Evolutionary conservation across 176 grass and related monocot species (phyloP), one percentile per base, ranked within the genome.

Genomic region (Eleusine coracana): DNA sequence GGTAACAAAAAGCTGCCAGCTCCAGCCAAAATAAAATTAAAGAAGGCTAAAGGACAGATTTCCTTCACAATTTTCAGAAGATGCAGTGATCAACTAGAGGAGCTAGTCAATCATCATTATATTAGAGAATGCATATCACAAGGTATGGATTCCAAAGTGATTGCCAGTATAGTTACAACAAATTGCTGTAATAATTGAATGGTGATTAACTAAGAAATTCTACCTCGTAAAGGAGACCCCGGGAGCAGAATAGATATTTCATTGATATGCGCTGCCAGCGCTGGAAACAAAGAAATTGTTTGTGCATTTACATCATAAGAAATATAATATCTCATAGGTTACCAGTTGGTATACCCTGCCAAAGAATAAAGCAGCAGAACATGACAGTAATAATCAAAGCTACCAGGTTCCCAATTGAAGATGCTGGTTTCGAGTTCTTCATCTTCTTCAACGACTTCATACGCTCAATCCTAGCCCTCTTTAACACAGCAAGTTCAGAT

Each of bases 281-380:
- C 78, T 54, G 29, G 8, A 38, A 17, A 52, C 66, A 42, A 83
- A 75, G 42, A 74, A 74, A 54, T 17, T 2, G 16, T 52, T 65
- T 39, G 12, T 25, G 5, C 8, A 83, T 63, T 63, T 66, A 54
- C 31, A 75, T 55, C 16, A 82, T 44, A 76, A 16, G 61, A 18
- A 69, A 70, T 52, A 56, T 18, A 31, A 73, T 48, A 39, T 68
- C 29, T 76, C 52, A 45, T 27, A 34, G 25, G 28, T 76, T 59
- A 58, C 29, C 36, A 74, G 78, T 63, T 21, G 63, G 44, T 72
- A 80, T 89, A 92, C 94, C 94, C 83, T 97, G 94, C 94, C 91
- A 93, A 67, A 97, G 77, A 77, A 97, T 91, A 54, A 97, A 79
- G 28, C 91, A 51, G 78, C 94, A 97, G 80, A 97, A 93, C 58